Conservation (phyloP, 352 stramenopile genomes). For the Phytophthora tentaculata region DNA sequence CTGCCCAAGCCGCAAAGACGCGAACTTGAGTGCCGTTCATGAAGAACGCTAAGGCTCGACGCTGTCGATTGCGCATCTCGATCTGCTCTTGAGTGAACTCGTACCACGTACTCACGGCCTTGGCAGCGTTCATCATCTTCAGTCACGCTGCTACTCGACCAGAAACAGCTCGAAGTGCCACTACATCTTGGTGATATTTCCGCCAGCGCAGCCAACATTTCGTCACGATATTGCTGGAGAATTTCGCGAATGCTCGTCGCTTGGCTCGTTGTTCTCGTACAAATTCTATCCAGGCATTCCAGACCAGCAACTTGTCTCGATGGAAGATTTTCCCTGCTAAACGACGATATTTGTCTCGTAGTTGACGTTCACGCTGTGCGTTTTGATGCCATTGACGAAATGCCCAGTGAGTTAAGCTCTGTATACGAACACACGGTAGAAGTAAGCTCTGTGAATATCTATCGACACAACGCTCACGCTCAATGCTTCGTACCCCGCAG, state of each 20-base stretch:
- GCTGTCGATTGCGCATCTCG: constrained; percentile 45
- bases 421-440: background rate
- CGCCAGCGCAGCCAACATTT: constrained; percentile 78
- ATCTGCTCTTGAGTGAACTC: constrained; percentile 68
- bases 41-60: constrained; percentile 70
- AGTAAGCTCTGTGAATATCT: background rate
- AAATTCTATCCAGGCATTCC: constrained; percentile 70
- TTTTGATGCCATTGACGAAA: constrained; percentile 75
- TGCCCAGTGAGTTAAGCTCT: constrained; percentile 71
- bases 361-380: constrained; percentile 36
- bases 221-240: constrained; percentile 60
- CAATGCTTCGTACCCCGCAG: constrained; percentile 46
- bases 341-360: constrained; percentile 55
- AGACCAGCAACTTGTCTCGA: constrained; percentile 57
- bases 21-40: constrained; percentile 63
- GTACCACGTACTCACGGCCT: constrained; percentile 70
- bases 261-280: constrained; percentile 57
- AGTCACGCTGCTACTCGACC: constrained; percentile 50
- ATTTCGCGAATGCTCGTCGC: constrained; percentile 61
- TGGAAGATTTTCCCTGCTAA: constrained; percentile 64
- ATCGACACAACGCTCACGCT: background rate
- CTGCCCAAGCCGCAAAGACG: constrained; percentile 61
- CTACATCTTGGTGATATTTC: constrained; percentile 44
- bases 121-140: constrained; percentile 41
- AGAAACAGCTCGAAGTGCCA: constrained; percentile 50